Conservation (phyloP, 176 grass and related monocot species). For the Phoenix roebelenii region DNA sequence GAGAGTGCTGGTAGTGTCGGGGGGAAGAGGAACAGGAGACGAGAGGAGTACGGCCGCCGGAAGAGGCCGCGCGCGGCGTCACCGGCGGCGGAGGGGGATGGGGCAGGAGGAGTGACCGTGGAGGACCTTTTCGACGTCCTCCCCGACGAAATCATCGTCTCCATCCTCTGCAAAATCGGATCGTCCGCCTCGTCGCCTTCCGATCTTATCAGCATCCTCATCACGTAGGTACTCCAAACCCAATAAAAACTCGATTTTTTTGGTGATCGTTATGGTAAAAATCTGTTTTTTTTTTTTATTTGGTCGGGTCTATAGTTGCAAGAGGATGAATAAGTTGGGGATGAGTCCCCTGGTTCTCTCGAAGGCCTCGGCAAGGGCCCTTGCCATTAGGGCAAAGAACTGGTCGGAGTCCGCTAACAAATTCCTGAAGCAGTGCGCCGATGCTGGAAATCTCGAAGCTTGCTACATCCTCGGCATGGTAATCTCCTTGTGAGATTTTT, state of each 20-base stretch:
- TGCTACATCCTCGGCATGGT: constrained; percentile 83
- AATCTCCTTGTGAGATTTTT: neutral
- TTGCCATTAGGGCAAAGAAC: constrained; percentile 16
- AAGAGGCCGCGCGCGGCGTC: constrained; percentile 1
- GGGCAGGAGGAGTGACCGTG: neutral
- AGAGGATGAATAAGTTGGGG: constrained; percentile 43
- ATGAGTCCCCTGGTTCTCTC: constrained; percentile 30
- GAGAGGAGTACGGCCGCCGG: too few species aligned
- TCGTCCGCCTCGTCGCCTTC: constrained; percentile 18
- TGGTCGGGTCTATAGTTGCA: constrained; percentile 36
- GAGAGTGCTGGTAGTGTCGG: neutral
- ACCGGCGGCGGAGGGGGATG: neutral
- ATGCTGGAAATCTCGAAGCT: constrained; percentile 53
- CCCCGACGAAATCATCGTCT: constrained; percentile 52
- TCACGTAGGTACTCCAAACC: constrained; percentile 17
- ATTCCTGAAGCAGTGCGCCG: constrained; percentile 48
- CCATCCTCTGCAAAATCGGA: constrained; percentile 31
- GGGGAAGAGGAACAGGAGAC: too few species aligned
- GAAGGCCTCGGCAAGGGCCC: constrained; percentile 23
- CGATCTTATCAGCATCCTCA: constrained; percentile 29
- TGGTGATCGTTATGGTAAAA: neutral
- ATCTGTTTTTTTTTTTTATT: constrained; percentile 13
- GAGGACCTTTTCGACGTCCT: constrained; percentile 45
- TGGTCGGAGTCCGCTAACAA: constrained; percentile 49
- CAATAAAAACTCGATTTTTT: neutral